Conservation (phyloP, 1,284 basidiomycete genomes). For the Leccinum fuscescens region DNA sequence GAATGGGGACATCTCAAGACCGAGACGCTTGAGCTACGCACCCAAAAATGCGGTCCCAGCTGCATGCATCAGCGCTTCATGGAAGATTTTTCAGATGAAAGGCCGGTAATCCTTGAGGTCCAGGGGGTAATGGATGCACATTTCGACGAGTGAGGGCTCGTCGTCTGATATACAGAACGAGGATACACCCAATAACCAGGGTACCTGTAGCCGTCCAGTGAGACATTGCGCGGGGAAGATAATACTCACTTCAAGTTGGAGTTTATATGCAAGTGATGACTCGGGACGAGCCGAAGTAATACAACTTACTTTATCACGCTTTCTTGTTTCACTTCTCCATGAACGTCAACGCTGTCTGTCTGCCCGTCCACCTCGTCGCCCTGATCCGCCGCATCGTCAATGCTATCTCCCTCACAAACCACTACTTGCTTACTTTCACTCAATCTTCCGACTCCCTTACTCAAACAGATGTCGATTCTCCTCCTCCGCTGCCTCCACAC, state of each 20-base stretch:
- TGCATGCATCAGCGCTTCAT: conserved; percentile 10
- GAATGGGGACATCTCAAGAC: not conserved
- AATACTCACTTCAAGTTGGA: not conserved
- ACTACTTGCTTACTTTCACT: not conserved
- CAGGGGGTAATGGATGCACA: not conserved
- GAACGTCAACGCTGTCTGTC: conserved; percentile 45
- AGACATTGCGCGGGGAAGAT: not conserved
- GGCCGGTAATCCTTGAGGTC: not conserved
- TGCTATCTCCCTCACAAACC: conserved; percentile 50
- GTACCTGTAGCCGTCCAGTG: not conserved
- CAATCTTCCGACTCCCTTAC: not conserved
- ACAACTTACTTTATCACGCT: too few species aligned
- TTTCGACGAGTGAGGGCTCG: not conserved
- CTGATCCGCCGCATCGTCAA: conserved; percentile 65
- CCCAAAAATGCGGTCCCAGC: conserved; percentile 14
- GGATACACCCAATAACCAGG: not conserved
- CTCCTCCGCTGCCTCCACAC: conserved; percentile 11
- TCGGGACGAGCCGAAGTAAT: too few species aligned
- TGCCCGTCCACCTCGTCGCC: conserved; percentile 56
- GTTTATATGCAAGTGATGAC: not conserved
- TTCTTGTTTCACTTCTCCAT: not conserved
- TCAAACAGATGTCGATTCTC: not conserved
- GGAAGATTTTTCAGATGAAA: not conserved
- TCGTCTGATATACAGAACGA: not conserved
- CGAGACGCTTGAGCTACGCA: not conserved